Percentiles rank a stretch among this genome's conserved stretches.
These are phyloP conservation scores for Ceratocystis harringtonii DNA, from an alignment of 2,329 filamentous ascomycete genomes.

Conservation along the genomic window DNA sequence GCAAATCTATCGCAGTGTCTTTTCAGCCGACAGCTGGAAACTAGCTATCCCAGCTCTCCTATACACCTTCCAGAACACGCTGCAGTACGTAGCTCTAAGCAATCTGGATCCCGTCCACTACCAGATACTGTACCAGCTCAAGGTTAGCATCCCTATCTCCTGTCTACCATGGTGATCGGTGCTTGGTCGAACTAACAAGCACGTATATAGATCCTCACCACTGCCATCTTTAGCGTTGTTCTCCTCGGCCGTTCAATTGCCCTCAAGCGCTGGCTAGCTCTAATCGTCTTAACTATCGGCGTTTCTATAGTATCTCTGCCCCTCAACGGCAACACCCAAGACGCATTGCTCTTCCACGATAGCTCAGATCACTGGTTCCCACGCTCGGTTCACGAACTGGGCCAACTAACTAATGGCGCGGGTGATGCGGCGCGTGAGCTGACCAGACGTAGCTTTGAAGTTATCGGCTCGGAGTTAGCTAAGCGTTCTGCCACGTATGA, in stretches of 20 bases:
- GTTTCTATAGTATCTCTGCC: constrained; percentile 77
- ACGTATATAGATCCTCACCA: constrained; percentile 54
- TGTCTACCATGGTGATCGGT: neutral
- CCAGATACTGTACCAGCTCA: constrained; percentile 84
- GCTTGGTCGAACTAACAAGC: neutral
- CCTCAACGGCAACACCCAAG: constrained; percentile 37
- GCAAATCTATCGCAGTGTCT: constrained; percentile 65
- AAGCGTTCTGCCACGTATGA: constrained; percentile 80
- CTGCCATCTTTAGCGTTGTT: constrained; percentile 70
- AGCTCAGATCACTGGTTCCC: constrained; percentile 57
- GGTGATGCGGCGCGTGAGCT: constrained; percentile 36
- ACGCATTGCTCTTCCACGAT: constrained; percentile 46
- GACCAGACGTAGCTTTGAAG: constrained; percentile 31
- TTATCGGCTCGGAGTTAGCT: constrained; percentile 22
- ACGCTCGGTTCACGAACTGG: constrained; percentile 62
- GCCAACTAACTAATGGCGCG: constrained; percentile 37
- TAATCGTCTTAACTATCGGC: constrained; percentile 65
- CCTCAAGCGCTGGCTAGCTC: constrained; percentile 60
- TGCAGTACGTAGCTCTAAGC: constrained; percentile 82
- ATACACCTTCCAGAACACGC: constrained; percentile 83
- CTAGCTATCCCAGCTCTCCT: constrained; percentile 74
- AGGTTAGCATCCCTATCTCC: constrained; percentile 33
- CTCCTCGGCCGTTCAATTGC: constrained; percentile 60
- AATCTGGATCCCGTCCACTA: constrained; percentile 89
- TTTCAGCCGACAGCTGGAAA: constrained; percentile 88